Evolutionary conservation across 2,329 filamentous ascomycete species (phyloP).

Genomic region (Ceratocystis diversiconidia): DNA sequence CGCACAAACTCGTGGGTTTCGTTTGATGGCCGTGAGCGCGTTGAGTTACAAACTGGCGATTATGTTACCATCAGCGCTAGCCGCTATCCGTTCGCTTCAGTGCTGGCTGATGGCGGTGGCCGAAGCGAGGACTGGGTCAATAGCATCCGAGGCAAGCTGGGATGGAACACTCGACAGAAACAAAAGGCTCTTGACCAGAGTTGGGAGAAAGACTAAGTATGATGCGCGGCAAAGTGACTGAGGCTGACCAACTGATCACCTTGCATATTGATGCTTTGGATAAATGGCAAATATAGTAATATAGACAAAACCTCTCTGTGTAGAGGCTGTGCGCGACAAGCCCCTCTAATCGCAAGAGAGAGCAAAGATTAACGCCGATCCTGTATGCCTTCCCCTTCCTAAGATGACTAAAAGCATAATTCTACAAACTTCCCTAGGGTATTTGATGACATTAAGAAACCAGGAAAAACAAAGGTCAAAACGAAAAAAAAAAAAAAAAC

Average conservation of each 20-base stretch:
- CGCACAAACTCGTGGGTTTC: slow-evolving; percentile 89
- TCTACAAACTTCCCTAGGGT: not conserved
- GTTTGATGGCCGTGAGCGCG: slow-evolving; percentile 82
- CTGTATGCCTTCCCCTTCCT: not conserved
- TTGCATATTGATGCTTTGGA: not conserved
- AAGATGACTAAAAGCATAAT: not conserved
- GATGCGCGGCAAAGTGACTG: not conserved
- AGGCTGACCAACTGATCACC: not conserved
- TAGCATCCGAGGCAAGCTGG: slow-evolving; percentile 62
- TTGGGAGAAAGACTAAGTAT: not conserved
- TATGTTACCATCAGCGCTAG: slow-evolving; percentile 76
- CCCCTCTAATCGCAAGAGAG: not conserved
- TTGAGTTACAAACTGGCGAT: slow-evolving; percentile 65
- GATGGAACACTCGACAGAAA: slow-evolving; percentile 68
- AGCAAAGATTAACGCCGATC: not conserved
- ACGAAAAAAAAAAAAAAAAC: not conserved
- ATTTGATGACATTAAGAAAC: slow-evolving; percentile 4
- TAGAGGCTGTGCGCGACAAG: not conserved
- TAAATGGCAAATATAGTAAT: not conserved
- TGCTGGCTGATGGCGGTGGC: slow-evolving; percentile 52
- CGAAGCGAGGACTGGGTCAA: slow-evolving; percentile 66
- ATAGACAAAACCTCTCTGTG: not conserved
- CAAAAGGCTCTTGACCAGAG: slow-evolving; percentile 46
- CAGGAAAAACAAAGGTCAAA: not conserved
- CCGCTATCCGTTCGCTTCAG: slow-evolving; percentile 65